Percentiles rank a stretch among this genome's conserved stretches.
Conservation (phyloP, 2,329 filamentous ascomycete genomes). For the Magnaporthales sp. region DNA sequence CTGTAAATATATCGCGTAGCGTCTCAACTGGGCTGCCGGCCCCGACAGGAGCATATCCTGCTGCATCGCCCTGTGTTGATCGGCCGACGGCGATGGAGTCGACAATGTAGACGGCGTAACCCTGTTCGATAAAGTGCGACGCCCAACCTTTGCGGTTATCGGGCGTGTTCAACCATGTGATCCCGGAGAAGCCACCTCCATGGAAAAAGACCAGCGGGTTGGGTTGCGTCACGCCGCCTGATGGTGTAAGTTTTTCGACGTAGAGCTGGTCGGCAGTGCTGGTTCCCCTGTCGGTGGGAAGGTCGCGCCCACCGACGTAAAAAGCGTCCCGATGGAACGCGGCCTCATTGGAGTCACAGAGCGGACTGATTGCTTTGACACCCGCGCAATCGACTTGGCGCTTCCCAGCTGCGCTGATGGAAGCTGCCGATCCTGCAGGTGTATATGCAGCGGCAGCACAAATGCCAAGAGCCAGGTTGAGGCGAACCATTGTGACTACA, state of each 20-base stretch:
- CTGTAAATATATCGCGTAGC: neutral
- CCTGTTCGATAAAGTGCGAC: constrained; percentile 33
- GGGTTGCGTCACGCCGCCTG: neutral
- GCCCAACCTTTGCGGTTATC: constrained; percentile 39
- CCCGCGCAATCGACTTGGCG: neutral
- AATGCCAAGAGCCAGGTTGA: neutral
- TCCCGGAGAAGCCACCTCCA: neutral
- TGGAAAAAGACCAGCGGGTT: neutral
- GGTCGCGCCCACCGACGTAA: neutral
- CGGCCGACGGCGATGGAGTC: neutral
- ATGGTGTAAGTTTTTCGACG: neutral
- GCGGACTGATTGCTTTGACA: neutral
- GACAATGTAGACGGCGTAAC: constrained; percentile 26
- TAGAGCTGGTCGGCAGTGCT: neutral
- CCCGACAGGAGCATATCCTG: neutral
- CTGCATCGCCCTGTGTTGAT: neutral
- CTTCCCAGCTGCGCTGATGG: neutral
- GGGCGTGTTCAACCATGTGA: constrained; percentile 24
- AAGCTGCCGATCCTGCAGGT: neutral
- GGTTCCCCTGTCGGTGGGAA: neutral
- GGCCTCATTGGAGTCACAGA: neutral
- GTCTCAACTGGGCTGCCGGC: neutral
- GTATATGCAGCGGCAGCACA: neutral
- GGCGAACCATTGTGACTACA: neutral
- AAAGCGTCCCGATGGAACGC: neutral